These are phyloP conservation scores for Coemansia sp. DNA, from an alignment of 192 early-diverging fungal species.

Conservation along the genomic window DNA sequence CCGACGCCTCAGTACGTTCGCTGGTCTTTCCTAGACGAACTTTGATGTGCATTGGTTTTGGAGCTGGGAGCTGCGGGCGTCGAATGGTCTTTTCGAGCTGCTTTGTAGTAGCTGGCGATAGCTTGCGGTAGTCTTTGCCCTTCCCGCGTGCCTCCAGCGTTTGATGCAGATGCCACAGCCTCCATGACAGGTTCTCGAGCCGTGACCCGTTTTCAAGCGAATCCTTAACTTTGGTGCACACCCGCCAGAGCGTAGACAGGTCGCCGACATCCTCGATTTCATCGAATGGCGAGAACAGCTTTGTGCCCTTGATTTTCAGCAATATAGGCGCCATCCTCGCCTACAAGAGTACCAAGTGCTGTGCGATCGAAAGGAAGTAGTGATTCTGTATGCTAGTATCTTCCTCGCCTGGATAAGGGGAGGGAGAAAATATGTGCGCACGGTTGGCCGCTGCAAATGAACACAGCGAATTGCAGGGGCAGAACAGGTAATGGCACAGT, in stretches of 20 bases:
- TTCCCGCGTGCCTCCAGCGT: slow-evolving; percentile 57
- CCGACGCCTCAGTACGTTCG: slow-evolving; percentile 15
- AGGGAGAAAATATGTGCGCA: neutral
- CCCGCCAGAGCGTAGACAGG: slow-evolving; percentile 73
- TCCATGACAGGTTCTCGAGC: slow-evolving; percentile 82
- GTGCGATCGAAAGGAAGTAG: neutral
- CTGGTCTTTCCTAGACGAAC: slow-evolving; percentile 47
- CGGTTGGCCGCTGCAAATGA: neutral
- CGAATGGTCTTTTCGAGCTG: slow-evolving; percentile 58
- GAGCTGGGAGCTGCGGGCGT: slow-evolving; percentile 27
- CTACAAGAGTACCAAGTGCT: slow-evolving; percentile 1
- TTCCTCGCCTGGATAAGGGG: slow-evolving; percentile 4
- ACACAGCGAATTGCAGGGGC: no score
- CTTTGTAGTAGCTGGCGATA: slow-evolving; percentile 58
- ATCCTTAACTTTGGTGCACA: slow-evolving; percentile 85
- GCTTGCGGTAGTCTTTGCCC: slow-evolving; percentile 58
- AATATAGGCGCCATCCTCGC: slow-evolving; percentile 64
- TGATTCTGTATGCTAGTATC: neutral
- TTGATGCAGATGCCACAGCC: slow-evolving; percentile 79
- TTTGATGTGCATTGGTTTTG: slow-evolving; percentile 56
- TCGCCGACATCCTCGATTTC: slow-evolving; percentile 74
- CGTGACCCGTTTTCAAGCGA: slow-evolving; percentile 78
- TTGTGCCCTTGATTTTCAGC: slow-evolving; percentile 72
- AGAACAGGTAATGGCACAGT: neutral
- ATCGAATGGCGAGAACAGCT: slow-evolving; percentile 70